These are phyloP conservation scores for Hymenoscyphus fructigenus DNA, from an alignment of 2,329 filamentous ascomycete genomes.

Conservation along the genomic window DNA sequence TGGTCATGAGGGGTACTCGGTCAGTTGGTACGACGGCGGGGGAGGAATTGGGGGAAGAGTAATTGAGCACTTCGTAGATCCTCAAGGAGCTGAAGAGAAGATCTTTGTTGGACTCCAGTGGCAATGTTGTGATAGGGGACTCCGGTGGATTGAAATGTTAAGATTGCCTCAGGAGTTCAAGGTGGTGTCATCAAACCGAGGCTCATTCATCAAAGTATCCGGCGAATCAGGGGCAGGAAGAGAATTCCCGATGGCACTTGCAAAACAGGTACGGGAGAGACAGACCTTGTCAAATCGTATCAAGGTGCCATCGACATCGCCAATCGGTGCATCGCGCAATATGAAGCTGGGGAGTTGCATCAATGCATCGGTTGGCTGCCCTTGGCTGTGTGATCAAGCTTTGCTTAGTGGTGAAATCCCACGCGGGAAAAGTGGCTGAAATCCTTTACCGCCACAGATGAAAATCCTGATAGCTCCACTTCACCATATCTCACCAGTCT, in stretches of 20 bases:
- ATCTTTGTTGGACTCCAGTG: background rate
- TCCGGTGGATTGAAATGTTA: background rate
- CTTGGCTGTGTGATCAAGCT: background rate
- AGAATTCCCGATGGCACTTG: background rate
- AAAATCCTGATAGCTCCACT: no score
- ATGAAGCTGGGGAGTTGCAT: background rate
- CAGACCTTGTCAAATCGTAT: conserved; percentile 1
- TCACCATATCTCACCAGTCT: background rate
- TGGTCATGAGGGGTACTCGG: background rate
- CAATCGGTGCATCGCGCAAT: background rate
- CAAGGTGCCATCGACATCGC: background rate
- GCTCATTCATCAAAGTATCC: background rate
- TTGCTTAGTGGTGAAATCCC: background rate
- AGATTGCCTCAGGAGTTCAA: background rate
- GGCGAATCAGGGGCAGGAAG: background rate
- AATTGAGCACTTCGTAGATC: background rate
- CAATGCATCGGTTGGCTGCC: background rate
- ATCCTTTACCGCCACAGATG: background rate
- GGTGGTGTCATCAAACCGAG: background rate
- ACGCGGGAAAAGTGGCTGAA: background rate
- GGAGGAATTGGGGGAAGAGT: no score
- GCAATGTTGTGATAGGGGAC: background rate
- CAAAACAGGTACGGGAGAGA: background rate
- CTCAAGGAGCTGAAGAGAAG: background rate
- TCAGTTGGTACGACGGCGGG: no score